A percentile compares a stretch with the other conserved stretches of the same genome.
These are phyloP conservation scores for Chrysochromulina tobinii DNA, from an alignment of 78 protist genomes.

Conservation along the genomic window DNA sequence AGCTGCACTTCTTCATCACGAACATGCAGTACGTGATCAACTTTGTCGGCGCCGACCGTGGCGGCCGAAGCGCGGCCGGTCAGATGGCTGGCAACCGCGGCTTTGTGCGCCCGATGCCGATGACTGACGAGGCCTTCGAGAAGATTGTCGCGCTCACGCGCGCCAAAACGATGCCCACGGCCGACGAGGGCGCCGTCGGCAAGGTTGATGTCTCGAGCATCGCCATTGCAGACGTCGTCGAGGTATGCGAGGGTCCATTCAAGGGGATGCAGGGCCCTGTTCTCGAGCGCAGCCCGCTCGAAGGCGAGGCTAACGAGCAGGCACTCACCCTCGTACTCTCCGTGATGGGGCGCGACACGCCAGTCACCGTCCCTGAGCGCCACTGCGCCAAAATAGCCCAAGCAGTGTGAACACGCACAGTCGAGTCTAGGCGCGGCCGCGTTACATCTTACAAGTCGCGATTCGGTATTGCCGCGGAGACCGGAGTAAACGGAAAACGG, in stretches of 20 bases:
- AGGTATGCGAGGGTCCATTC: background rate
- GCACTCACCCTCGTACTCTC: background rate
- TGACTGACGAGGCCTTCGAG: background rate
- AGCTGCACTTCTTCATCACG: background rate
- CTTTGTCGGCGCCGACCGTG: constrained; percentile 16
- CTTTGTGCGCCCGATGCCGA: background rate
- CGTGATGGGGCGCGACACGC: background rate
- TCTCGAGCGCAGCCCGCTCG: background rate
- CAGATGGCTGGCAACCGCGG: background rate
- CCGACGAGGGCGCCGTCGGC: background rate
- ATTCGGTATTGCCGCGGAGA: no score
- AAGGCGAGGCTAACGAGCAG: background rate
- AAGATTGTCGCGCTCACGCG: background rate
- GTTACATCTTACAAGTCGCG: no score
- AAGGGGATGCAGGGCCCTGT: background rate
- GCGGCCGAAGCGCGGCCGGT: background rate
- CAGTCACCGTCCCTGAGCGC: background rate
- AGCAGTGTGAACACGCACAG: no score
- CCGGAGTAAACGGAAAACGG: no score
- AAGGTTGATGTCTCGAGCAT: background rate
- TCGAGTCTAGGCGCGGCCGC: no score
- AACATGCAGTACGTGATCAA: background rate
- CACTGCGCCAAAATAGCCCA: background rate
- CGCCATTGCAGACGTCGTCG: background rate
- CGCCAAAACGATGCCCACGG: background rate